phyloP scores from a whole-genome alignment of 2,329 filamentous ascomycete genomes.

The Monosporascus cannonballus region DNA sequence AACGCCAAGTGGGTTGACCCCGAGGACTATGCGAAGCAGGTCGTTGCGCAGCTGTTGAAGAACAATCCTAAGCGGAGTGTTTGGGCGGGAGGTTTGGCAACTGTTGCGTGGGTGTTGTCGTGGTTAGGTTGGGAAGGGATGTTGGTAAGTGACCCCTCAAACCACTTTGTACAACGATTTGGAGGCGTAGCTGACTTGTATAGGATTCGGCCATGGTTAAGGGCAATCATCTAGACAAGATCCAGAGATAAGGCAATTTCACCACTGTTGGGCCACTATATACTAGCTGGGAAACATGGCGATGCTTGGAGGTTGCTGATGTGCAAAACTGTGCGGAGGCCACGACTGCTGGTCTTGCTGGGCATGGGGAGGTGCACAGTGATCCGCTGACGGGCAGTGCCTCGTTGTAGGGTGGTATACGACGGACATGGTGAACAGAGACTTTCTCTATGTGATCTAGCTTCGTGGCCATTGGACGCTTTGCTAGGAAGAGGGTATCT shows the following conservation, averaged over 20 bases:
- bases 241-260: background rate
- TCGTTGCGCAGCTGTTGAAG: slow-evolving; percentile 21
- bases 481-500: no score
- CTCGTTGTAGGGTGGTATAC: no score
- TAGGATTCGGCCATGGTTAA: slow-evolving; percentile 18
- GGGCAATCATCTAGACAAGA: slow-evolving; percentile 12
- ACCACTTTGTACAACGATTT: background rate
- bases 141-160: slow-evolving; percentile 16
- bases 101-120: slow-evolving; percentile 19
- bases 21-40: slow-evolving; percentile 22
- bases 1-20: slow-evolving; percentile 16
- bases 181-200: slow-evolving; percentile 1
- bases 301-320: no score
- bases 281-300: no score
- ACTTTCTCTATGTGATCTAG: no score
- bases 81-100: slow-evolving; percentile 23
- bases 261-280: no score
- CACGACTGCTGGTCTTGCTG: no score
- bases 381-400: no score
- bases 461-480: no score
- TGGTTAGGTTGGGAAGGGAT: slow-evolving; percentile 27
- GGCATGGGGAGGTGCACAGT: no score
- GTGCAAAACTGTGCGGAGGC: no score
- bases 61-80: slow-evolving; percentile 17
- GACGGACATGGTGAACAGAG: no score